Conservation (phyloP, 495 filamentous ascomycete species). For the Annulohypoxylon maeteangense region DNA sequence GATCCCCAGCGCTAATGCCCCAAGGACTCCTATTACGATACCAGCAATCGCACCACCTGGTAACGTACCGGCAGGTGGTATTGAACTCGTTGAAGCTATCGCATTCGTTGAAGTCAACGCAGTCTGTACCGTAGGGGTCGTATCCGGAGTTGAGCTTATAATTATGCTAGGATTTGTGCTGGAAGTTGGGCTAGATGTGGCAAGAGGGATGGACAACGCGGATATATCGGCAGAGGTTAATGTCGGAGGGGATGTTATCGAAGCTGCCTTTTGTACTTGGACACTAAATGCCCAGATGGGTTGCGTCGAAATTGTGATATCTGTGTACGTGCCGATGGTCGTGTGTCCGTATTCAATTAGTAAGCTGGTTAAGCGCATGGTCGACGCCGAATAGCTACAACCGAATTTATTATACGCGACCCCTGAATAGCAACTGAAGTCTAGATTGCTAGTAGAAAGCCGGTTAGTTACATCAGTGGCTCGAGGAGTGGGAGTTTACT, state of each 20-base stretch:
- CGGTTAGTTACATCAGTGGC: not conserved
- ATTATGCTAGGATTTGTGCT: not conserved
- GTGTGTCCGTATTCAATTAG: not conserved
- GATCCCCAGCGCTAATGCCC: conserved; percentile 11
- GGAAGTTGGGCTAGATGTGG: not conserved
- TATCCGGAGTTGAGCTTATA: not conserved
- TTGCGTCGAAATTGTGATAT: not conserved
- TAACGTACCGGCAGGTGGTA: not conserved
- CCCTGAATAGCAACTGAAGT: not conserved
- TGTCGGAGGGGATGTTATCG: not conserved
- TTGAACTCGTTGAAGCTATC: not conserved
- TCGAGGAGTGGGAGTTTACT: not conserved
- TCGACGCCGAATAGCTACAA: not conserved
- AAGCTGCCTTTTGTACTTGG: conserved; percentile 1
- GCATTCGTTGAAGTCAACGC: not conserved
- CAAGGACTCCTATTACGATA: conserved; percentile 18
- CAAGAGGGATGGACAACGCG: not conserved
- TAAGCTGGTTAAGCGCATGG: not conserved
- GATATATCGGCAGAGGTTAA: not conserved
- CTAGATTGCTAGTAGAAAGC: not conserved
- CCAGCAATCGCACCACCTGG: conserved; percentile 11
- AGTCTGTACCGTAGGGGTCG: not conserved
- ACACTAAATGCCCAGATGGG: conserved; percentile 7
- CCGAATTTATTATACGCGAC: conserved; percentile 2
- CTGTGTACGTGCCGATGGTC: not conserved